Evolutionary conservation across 106 monocot genomes (phyloP).

Genomic region (Vanilla planifolia): DNA sequence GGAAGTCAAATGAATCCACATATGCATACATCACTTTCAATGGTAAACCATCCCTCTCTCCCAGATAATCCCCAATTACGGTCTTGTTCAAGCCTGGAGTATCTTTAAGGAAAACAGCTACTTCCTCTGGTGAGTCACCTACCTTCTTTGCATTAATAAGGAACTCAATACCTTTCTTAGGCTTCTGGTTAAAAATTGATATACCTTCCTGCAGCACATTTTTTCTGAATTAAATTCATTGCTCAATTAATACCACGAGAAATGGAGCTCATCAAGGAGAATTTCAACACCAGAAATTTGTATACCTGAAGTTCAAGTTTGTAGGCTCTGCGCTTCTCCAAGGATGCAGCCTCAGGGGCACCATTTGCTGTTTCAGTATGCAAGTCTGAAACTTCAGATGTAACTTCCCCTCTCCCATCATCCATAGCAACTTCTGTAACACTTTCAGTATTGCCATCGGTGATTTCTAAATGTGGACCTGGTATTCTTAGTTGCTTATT

Average conservation of each 20-base stretch:
- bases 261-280: neutral
- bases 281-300: neutral
- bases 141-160: constrained; percentile 74
- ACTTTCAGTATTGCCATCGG: constrained; percentile 38
- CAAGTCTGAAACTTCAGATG: constrained; percentile 45
- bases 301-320: constrained; percentile 90
- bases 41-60: constrained; percentile 81
- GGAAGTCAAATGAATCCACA: constrained; percentile 96
- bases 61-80: constrained; percentile 80
- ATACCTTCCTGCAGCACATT: constrained; percentile 68
- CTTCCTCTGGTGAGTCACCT: constrained; percentile 75
- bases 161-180: constrained; percentile 91
- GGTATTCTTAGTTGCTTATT: constrained; percentile 89
- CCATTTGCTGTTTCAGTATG: constrained; percentile 63
- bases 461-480: constrained; percentile 52
- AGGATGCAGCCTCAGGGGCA: constrained; percentile 44
- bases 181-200: constrained; percentile 82
- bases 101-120: constrained; percentile 75
- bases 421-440: constrained; percentile 31
- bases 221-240: neutral
- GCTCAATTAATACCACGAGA: neutral
- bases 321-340: constrained; percentile 89
- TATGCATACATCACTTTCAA: constrained; percentile 96
- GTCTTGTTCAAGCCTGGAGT: constrained; percentile 78
- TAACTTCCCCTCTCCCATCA: constrained; percentile 47